phyloP scores from a whole-genome alignment of 2,329 filamentous ascomycete species.

The Talaromyces sp. region DNA sequence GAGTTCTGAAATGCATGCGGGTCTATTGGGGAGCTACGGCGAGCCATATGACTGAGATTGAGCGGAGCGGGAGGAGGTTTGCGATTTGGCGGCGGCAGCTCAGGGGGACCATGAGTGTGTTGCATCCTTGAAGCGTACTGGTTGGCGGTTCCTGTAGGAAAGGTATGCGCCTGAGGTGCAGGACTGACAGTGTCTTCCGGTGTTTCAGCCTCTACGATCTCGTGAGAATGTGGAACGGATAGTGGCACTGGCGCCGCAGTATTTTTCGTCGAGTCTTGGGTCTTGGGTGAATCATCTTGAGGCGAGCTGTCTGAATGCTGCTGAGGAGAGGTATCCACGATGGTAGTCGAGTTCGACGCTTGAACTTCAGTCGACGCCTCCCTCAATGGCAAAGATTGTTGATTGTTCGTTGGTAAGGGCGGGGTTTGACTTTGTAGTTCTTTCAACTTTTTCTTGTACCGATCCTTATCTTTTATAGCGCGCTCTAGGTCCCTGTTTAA shows the following conservation, averaged over 20 bases:
- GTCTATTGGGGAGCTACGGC: constrained; percentile 44
- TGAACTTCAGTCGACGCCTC: constrained; percentile 1
- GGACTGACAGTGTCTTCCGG: not conserved
- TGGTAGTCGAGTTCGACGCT: not conserved
- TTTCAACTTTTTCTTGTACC: constrained; percentile 86
- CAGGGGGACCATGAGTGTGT: constrained; percentile 7
- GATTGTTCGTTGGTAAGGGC: constrained; percentile 29
- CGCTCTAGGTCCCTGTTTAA: constrained; percentile 93
- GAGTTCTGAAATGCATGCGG: constrained; percentile 57
- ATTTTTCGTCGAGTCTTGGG: not conserved
- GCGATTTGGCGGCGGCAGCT: constrained; percentile 59
- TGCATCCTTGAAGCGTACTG: constrained; percentile 2
- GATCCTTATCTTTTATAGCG: constrained; percentile 88
- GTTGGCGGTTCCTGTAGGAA: not conserved
- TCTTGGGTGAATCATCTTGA: not conserved
- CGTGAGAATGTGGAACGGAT: not conserved
- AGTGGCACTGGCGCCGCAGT: not conserved
- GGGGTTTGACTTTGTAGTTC: constrained; percentile 58
- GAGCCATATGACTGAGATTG: constrained; percentile 57
- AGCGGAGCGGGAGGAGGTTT: constrained; percentile 85
- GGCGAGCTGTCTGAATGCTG: not conserved
- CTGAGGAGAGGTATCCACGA: not conserved
- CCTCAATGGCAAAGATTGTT: constrained; percentile 15
- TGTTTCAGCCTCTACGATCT: not conserved
- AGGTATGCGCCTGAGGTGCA: not conserved